phyloP scores from a whole-genome alignment of 352 stramenopile species.

The Blastocystis hominis region DNA sequence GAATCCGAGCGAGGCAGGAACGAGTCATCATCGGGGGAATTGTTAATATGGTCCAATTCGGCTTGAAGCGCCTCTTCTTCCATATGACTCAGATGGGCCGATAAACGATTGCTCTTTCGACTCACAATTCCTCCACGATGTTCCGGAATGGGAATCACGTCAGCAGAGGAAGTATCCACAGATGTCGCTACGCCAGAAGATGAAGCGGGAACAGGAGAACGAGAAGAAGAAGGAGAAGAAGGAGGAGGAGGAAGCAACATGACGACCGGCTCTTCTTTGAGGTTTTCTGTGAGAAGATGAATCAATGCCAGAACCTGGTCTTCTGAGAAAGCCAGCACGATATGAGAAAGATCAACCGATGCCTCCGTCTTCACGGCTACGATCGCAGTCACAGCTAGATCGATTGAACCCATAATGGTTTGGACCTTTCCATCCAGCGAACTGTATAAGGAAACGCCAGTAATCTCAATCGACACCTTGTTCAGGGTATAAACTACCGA shows the following conservation, averaged over 20 bases:
- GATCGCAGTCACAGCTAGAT: not conserved
- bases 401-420: constrained; percentile 48
- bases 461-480: not conserved
- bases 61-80: constrained; percentile 5
- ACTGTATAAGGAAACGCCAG: constrained; percentile 7
- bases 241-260: not conserved
- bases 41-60: not conserved
- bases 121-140: not conserved
- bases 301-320: constrained; percentile 33
- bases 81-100: not conserved
- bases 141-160: not conserved
- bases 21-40: not conserved
- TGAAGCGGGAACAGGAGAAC: not conserved
- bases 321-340: constrained; percentile 26
- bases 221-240: too few species aligned
- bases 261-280: constrained; percentile 4
- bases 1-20: not conserved
- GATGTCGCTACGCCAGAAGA: too few species aligned
- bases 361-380: constrained; percentile 29
- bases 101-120: not conserved
- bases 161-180: not conserved
- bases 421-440: not conserved
- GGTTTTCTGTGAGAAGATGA: constrained; percentile 33
- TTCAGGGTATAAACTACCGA: constrained; percentile 44
- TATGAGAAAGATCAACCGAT: not conserved